Percentiles rank a stretch among this genome's conserved stretches.
Evolutionary conservation across 2,329 filamentous ascomycete genomes (phyloP).

Genomic region (Aspergillus arachidicola): DNA sequence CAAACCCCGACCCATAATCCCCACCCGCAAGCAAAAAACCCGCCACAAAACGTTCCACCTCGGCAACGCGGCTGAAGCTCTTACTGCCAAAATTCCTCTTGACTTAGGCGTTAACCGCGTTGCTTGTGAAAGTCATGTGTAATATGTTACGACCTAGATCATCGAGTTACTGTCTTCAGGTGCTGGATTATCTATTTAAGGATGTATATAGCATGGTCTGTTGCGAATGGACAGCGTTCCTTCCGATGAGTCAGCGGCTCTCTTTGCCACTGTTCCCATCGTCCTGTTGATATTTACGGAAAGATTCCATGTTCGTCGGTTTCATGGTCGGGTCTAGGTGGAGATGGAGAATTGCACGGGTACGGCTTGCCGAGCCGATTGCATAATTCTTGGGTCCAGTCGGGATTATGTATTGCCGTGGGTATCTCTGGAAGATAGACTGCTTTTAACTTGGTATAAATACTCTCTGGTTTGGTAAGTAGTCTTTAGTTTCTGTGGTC

Average conservation of each 20-base stretch:
- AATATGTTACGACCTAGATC: background rate
- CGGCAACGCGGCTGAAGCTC: background rate
- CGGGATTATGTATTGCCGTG: background rate
- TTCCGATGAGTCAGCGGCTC: background rate
- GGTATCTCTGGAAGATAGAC: too few relatives aligned
- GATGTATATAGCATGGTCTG: background rate
- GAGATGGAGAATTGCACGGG: background rate
- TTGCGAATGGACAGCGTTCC: background rate
- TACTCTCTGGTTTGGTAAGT: background rate
- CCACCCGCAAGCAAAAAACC: background rate
- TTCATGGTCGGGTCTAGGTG: background rate
- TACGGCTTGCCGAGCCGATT: background rate
- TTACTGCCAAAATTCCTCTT: background rate
- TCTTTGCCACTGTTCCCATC: background rate
- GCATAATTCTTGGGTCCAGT: background rate
- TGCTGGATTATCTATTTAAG: background rate
- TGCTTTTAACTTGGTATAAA: background rate
- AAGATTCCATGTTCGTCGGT: background rate
- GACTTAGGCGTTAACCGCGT: background rate
- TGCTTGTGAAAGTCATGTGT: background rate
- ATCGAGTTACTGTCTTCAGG: background rate
- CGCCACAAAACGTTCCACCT: background rate
- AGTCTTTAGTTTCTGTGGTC: background rate
- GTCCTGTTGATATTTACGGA: background rate
- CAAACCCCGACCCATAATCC: background rate